Base-by-base conservation (phyloP, 805 yeast genomes). In the Candida broadrunensis region DNA sequence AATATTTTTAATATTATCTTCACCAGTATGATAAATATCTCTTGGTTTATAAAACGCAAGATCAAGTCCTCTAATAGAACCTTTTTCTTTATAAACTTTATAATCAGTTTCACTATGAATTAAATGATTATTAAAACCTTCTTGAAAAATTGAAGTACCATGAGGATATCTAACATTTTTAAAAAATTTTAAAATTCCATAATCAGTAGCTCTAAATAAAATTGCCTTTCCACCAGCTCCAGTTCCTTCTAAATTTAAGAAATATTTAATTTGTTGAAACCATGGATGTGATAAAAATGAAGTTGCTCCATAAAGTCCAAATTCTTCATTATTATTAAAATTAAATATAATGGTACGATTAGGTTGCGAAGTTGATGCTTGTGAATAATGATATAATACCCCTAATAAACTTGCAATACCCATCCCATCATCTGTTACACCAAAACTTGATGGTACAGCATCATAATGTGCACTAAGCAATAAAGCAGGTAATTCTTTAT, bases 401-500 rank as follows among this genome's bases (percentile, higher is more conserved):
- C 89, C 95, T 36, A 89, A 63, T 72, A 89, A 67, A 8, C 93
- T 75, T 1, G 89, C 95, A 44, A 88, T 72, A 7, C 97, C 97
- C 67, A 82, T 81, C 1, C 97, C 97, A 55, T 88, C 96, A 58
- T 90, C 97, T 2, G 97, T 90, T 2, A 93, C 80, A 23, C 97
- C 97, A 51, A 69, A 80, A 4, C 88, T 81, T 2, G 95, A 79
- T 16, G 96, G 95, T 6, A 89, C 97, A 6, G 91, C 80, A 63
- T 89, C 97, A 53, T 69, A 90, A 64, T 90, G 97, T 4, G 97
- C 89, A 50, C 93, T 83, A 3, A 90, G 57, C 32, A 89, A 62
- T 3, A 89, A 60, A 1, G 89, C 95, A 1, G 85, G 83, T 37
- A 85, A 61, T 0, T 63, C 50, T 1, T 73, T 64, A 38, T 83